Evolutionary conservation across 768 basidiomycete species (phyloP).

Genomic region (Kondoa subrosea): DNA sequence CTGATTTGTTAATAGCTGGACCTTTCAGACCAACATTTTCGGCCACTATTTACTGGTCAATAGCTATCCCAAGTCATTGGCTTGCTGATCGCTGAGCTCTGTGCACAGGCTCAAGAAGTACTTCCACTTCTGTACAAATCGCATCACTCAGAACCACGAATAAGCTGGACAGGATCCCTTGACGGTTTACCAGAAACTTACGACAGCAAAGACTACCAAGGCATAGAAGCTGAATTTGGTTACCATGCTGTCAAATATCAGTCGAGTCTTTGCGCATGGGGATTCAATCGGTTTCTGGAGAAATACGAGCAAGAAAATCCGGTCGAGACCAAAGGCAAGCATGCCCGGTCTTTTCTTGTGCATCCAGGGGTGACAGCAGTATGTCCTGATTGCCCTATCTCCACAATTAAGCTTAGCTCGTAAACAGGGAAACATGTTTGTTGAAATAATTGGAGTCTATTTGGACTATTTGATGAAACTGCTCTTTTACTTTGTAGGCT

Average conservation of each 20-base stretch:
- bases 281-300: background rate
- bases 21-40: conserved; percentile 8
- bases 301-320: background rate
- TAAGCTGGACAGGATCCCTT: conserved; percentile 7
- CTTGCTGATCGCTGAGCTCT: background rate
- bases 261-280: background rate
- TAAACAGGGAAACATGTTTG: conserved; percentile 7
- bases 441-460: background rate
- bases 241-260: conserved; percentile 6
- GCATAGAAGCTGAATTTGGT: background rate
- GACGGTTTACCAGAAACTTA: conserved; percentile 8
- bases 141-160: conserved; percentile 1
- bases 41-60: conserved; percentile 9
- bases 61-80: background rate
- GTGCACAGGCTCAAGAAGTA: background rate
- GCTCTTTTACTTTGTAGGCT: background rate
- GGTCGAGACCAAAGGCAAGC: background rate
- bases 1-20: background rate
- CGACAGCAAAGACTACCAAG: conserved; percentile 5
- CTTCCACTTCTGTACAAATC: background rate
- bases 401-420: background rate
- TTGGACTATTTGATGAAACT: background rate
- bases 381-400: too few species aligned
- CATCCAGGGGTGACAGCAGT: conserved; percentile 7
- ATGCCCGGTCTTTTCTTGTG: background rate